Evolutionary conservation across 2,329 filamentous ascomycete species (phyloP).

Genomic region (Macrophomina pseudophaseolina): DNA sequence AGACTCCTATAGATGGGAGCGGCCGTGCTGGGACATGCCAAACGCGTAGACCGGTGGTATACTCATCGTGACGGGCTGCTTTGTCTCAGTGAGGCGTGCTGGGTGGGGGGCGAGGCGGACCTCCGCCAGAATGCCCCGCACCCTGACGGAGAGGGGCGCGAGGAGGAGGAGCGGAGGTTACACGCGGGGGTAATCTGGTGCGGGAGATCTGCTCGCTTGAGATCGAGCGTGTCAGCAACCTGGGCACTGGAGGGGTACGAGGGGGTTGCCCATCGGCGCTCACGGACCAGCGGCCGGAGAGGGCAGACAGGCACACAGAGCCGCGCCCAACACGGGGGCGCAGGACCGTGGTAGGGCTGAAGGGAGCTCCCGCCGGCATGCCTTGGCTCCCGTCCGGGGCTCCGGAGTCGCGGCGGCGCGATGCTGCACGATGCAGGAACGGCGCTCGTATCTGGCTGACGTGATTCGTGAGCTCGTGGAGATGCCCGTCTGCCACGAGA

Average conservation of each 20-base stretch:
- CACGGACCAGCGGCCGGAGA: slow-evolving; percentile 24
- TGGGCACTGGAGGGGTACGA: slow-evolving; percentile 4
- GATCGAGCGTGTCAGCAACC: slow-evolving; percentile 19
- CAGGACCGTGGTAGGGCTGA: slow-evolving; percentile 25
- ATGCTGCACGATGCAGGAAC: slow-evolving; percentile 24
- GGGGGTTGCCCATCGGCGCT: slow-evolving; percentile 8
- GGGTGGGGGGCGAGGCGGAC: background rate
- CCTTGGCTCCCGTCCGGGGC: slow-evolving; percentile 14
- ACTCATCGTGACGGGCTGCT: background rate
- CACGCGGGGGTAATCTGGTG: slow-evolving; percentile 6
- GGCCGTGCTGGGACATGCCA: too few species aligned
- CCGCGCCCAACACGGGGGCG: slow-evolving; percentile 23
- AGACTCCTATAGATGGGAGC: too few species aligned
- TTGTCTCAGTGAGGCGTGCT: background rate
- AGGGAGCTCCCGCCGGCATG: slow-evolving; percentile 13
- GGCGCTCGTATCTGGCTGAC: slow-evolving; percentile 23
- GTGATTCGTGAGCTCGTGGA: slow-evolving; percentile 11
- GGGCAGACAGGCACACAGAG: slow-evolving; percentile 9
- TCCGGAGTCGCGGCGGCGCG: slow-evolving; percentile 8
- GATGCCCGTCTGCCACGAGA: background rate
- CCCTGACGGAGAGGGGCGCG: background rate
- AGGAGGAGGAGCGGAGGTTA: slow-evolving; percentile 10
- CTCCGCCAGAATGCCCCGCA: background rate
- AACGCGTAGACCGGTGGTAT: background rate
- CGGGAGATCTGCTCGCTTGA: slow-evolving; percentile 12